A percentile compares a stretch with the other conserved stretches of the same genome.
phyloP scores from a whole-genome alignment of 2,329 filamentous ascomycete species.

The Elsinoe necatrix region DNA sequence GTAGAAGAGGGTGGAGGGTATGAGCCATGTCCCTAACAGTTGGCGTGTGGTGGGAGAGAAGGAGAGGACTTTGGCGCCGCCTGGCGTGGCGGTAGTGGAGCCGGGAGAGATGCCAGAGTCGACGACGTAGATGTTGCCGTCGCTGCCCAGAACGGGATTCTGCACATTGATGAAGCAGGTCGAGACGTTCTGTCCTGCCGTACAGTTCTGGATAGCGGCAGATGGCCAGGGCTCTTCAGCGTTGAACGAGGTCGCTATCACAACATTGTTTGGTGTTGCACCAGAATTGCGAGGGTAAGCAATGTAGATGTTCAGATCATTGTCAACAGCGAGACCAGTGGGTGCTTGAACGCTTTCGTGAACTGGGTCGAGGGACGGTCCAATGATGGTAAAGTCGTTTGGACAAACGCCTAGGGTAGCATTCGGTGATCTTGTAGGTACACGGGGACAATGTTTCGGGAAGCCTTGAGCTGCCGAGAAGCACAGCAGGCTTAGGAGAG shows the following conservation, averaged over 20 bases:
- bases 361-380: constrained; percentile 30
- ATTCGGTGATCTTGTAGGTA: constrained; percentile 1
- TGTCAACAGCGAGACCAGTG: constrained; percentile 35
- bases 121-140: constrained; percentile 35
- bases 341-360: constrained; percentile 33
- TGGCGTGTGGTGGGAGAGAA: constrained; percentile 31
- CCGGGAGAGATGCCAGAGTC: constrained; percentile 33
- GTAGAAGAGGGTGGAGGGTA: constrained; percentile 30
- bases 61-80: constrained; percentile 37
- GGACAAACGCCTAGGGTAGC: constrained; percentile 21
- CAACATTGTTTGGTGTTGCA: constrained; percentile 32
- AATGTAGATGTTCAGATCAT: constrained; percentile 32
- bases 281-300: constrained; percentile 36
- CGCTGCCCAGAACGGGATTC: constrained; percentile 36
- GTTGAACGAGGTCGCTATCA: constrained; percentile 33
- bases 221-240: constrained; percentile 35
- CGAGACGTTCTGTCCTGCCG: constrained; percentile 30
- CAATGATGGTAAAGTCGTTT: constrained; percentile 32
- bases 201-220: constrained; percentile 35
- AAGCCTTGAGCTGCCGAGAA: not conserved
- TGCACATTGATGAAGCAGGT: constrained; percentile 41
- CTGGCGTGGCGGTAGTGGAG: constrained; percentile 26
- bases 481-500: not conserved
- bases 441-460: not conserved
- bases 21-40: constrained; percentile 32